Percentiles rank a stretch among this genome's conserved stretches.
Evolutionary conservation across 2,329 filamentous ascomycete species (phyloP).

Genomic region (Fusarium albidum): DNA sequence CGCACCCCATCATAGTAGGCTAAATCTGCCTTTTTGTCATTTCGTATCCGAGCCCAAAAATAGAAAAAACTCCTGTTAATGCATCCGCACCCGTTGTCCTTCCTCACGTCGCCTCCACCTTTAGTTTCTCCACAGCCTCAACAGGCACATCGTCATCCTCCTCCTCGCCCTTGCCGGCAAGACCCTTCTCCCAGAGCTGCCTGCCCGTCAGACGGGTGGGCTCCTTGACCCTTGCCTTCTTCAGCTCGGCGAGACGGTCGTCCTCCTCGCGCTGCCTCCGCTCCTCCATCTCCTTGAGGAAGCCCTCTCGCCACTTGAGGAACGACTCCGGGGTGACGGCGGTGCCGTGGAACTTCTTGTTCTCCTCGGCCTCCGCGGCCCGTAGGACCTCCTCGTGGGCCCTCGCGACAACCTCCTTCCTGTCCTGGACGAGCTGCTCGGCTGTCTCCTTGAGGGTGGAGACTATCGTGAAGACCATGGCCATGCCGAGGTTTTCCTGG

Average conservation of each 20-base stretch:
- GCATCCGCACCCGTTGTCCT: slow-evolving; percentile 11
- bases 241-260: slow-evolving; percentile 82
- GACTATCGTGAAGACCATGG: slow-evolving; percentile 94
- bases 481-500: slow-evolving; percentile 94
- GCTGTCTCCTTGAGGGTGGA: slow-evolving; percentile 88
- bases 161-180: slow-evolving; percentile 72
- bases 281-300: slow-evolving; percentile 83
- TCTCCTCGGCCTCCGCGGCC: slow-evolving; percentile 86
- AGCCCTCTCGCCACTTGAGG: slow-evolving; percentile 80
- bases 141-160: slow-evolving; percentile 71
- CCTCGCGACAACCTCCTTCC: slow-evolving; percentile 70
- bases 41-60: slow-evolving; percentile 32
- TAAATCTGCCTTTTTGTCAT: slow-evolving; percentile 19
- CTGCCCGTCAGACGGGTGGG: slow-evolving; percentile 75
- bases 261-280: slow-evolving; percentile 73
- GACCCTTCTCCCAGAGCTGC: slow-evolving; percentile 80
- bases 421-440: slow-evolving; percentile 82
- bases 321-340: slow-evolving; percentile 89
- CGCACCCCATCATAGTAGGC: slow-evolving; percentile 18
- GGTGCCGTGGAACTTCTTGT: slow-evolving; percentile 94
- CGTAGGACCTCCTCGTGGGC: slow-evolving; percentile 62
- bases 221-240: slow-evolving; percentile 79
- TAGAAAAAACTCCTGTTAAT: slow-evolving; percentile 43
- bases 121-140: slow-evolving; percentile 74
- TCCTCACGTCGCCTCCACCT: slow-evolving; percentile 64